phyloP scores from a whole-genome alignment of 2,329 filamentous ascomycete genomes.

The Talaromyces sp. region DNA sequence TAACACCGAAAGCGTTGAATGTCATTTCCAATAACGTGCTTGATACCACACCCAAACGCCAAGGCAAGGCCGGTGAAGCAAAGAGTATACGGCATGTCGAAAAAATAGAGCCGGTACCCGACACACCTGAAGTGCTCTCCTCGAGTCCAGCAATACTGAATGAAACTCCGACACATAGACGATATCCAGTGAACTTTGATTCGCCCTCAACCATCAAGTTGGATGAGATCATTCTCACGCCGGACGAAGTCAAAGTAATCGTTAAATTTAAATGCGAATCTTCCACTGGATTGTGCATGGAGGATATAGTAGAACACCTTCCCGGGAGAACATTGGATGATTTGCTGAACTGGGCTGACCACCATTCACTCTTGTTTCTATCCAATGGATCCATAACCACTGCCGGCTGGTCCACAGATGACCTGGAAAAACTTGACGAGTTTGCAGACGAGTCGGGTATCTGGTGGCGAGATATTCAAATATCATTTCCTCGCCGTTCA shows the following conservation, averaged over 20 bases:
- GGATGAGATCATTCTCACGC: slow-evolving; percentile 27
- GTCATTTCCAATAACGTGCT: background rate
- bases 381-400: slow-evolving; percentile 29
- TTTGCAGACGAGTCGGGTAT: slow-evolving; percentile 31
- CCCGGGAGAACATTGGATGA: slow-evolving; percentile 27
- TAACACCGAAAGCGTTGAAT: slow-evolving; percentile 9
- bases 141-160: slow-evolving; percentile 9
- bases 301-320: slow-evolving; percentile 31
- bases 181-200: slow-evolving; percentile 2
- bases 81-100: background rate
- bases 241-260: slow-evolving; percentile 35
- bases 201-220: slow-evolving; percentile 23
- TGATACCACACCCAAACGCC: background rate
- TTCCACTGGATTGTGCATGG: slow-evolving; percentile 30
- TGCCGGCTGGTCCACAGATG: slow-evolving; percentile 31
- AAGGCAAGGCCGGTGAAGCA: background rate
- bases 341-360: slow-evolving; percentile 29
- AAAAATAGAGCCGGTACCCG: background rate
- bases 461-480: slow-evolving; percentile 33
- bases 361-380: slow-evolving; percentile 33
- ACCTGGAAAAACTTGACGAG: slow-evolving; percentile 28
- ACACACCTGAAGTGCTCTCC: slow-evolving; percentile 14
- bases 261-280: slow-evolving; percentile 30
- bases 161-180: slow-evolving; percentile 12
- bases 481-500: slow-evolving; percentile 31